phyloP scores from a whole-genome alignment of 208 protist genomes.

The Crithidia thermophila region DNA sequence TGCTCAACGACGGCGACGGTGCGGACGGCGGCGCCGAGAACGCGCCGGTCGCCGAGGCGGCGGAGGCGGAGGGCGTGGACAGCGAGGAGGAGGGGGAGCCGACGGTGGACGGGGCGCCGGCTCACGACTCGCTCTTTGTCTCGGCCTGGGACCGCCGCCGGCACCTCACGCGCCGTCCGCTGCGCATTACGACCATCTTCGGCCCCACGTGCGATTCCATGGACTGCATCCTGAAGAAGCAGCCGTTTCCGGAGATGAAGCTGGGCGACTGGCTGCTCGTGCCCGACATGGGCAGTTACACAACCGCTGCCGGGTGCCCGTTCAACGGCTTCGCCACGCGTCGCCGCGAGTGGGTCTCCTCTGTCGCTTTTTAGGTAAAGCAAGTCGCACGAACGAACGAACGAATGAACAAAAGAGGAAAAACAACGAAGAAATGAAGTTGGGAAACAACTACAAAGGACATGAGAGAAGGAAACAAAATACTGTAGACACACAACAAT shows the following conservation, averaged over 20 bases:
- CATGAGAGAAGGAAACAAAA: no score
- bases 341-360: conserved; percentile 52
- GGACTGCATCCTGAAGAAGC: conserved; percentile 76
- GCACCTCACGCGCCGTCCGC: conserved; percentile 26
- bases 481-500: no score
- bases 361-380: conserved; percentile 26
- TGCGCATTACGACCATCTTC: conserved; percentile 73
- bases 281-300: conserved; percentile 89
- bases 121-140: conserved; percentile 23
- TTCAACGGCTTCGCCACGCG: conserved; percentile 88
- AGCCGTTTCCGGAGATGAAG: conserved; percentile 71
- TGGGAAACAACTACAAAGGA: no score
- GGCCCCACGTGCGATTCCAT: conserved; percentile 89
- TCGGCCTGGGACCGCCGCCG: conserved; percentile 28
- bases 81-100: conserved; percentile 25
- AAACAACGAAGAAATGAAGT: no score
- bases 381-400: not conserved
- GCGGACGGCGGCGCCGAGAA: conserved; percentile 10
- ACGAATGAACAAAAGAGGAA: no score
- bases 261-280: conserved; percentile 86
- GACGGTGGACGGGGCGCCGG: conserved; percentile 13
- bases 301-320: conserved; percentile 57
- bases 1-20: conserved; percentile 47
- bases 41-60: not conserved
- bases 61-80: not conserved